Evolutionary conservation across 2,329 filamentous ascomycete genomes (phyloP).

Genomic region (Exophiala sp.): DNA sequence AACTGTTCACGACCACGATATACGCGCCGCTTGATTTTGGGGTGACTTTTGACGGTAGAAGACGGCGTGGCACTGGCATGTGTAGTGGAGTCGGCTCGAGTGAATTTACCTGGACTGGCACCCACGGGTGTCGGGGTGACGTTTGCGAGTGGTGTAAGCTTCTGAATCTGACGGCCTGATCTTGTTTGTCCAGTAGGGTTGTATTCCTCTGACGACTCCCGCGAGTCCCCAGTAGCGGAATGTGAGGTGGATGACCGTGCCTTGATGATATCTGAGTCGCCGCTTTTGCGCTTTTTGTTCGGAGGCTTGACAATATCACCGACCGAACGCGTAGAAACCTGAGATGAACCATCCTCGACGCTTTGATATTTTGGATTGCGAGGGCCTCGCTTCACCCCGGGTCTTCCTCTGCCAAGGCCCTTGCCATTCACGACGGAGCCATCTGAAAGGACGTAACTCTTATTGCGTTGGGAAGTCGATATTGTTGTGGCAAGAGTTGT

Average conservation of each 20-base stretch:
- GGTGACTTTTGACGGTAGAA: constrained; percentile 30
- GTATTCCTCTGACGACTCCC: constrained; percentile 44
- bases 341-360: constrained; percentile 1
- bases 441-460: constrained; percentile 24
- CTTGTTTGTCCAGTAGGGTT: constrained; percentile 62
- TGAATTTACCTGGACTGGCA: constrained; percentile 19
- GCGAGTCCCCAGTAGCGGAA: constrained; percentile 32
- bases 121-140: constrained; percentile 36
- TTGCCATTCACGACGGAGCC: constrained; percentile 28
- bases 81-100: constrained; percentile 10
- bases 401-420: constrained; percentile 27
- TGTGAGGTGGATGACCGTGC: constrained; percentile 9
- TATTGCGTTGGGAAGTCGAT: constrained; percentile 7
- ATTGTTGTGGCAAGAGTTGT: not conserved
- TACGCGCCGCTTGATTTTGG: constrained; percentile 59
- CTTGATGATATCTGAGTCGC: constrained; percentile 8
- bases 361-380: constrained; percentile 8
- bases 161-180: constrained; percentile 69
- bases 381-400: constrained; percentile 30
- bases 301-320: not conserved
- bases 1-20: constrained; percentile 42
- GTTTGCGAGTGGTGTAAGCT: constrained; percentile 58
- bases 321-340: constrained; percentile 1
- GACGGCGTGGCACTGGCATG: constrained; percentile 20
- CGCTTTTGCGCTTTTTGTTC: constrained; percentile 20